Evolutionary conservation across 768 basidiomycete genomes (phyloP).

Genomic region (Mycena metata): DNA sequence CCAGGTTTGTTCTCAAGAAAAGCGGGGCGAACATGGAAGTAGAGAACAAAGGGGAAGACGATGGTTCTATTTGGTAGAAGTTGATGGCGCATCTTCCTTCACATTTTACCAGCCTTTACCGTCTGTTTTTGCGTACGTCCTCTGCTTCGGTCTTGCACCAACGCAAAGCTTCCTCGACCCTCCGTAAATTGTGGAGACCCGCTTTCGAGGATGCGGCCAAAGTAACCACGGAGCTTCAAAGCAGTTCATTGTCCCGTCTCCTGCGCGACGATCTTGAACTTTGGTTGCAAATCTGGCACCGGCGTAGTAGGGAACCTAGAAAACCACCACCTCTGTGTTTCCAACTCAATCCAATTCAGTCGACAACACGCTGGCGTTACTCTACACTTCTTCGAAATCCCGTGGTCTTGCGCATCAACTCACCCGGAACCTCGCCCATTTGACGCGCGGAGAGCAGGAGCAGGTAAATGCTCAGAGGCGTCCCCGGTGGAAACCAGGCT

Average conservation of each 20-base stretch:
- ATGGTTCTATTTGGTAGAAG: no score
- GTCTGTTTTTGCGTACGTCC: conserved; percentile 68
- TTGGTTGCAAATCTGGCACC: conserved; percentile 69
- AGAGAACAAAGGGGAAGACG: no score
- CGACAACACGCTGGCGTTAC: conserved; percentile 73
- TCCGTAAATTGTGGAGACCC: conserved; percentile 67
- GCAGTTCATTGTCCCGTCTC: conserved; percentile 37
- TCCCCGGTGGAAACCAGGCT: conserved; percentile 55
- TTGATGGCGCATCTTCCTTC: conserved; percentile 28
- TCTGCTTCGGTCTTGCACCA: conserved; percentile 73
- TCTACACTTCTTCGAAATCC: conserved; percentile 72
- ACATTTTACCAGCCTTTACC: conserved; percentile 69
- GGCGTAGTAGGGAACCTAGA: conserved; percentile 56
- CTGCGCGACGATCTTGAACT: conserved; percentile 50
- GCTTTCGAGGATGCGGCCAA: conserved; percentile 65
- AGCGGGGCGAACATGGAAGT: no score
- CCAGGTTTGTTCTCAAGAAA: no score
- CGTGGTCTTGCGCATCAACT: conserved; percentile 73
- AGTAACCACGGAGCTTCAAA: conserved; percentile 57
- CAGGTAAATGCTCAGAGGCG: conserved; percentile 44
- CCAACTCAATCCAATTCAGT: conserved; percentile 54
- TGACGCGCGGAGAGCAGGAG: conserved; percentile 53
- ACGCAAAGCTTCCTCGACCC: conserved; percentile 53
- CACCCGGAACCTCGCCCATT: conserved; percentile 66
- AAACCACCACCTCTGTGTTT: background rate